Percentiles rank a stretch among this genome's conserved stretches.
Conservation (phyloP, 2,329 filamentous ascomycete species). For the Albophoma yamanashiensis region DNA sequence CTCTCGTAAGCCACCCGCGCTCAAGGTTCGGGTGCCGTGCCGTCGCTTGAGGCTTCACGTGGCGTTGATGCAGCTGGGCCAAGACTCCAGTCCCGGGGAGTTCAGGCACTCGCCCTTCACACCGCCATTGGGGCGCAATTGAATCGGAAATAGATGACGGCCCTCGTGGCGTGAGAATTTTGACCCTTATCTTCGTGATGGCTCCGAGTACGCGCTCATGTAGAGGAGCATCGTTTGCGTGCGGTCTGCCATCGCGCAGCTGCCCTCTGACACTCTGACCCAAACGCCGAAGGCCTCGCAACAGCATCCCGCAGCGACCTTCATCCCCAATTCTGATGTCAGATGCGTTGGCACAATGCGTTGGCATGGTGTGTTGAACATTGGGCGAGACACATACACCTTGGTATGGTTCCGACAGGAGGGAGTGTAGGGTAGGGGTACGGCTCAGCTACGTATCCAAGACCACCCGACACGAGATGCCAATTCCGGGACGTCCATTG, state of each 20-base stretch:
- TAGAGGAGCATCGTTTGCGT: not conserved
- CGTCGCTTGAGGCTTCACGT: not conserved
- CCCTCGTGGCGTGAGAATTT: not conserved
- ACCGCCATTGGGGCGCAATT: slow-evolving; percentile 1
- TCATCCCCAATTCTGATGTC: not conserved
- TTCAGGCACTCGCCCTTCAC: not conserved
- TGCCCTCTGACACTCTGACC: not conserved
- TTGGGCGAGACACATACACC: not conserved
- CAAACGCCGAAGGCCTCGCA: not conserved
- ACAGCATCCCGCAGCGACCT: too few species aligned
- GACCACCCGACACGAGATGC: not conserved
- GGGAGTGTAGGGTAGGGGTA: not conserved
- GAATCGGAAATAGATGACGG: not conserved
- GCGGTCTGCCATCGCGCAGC: not conserved
- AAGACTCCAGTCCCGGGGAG: not conserved
- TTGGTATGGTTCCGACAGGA: not conserved
- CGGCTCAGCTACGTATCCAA: not conserved
- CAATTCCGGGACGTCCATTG: not conserved
- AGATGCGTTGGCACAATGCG: not conserved
- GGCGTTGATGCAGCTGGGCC: not conserved
- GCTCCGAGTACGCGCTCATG: not conserved
- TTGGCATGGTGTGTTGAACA: not conserved
- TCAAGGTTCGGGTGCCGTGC: not conserved
- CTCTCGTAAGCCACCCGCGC: not conserved
- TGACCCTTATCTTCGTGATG: not conserved